Conservation (phyloP, 192 early-diverging fungal genomes). For the Phlyctochytrium bullatum region DNA sequence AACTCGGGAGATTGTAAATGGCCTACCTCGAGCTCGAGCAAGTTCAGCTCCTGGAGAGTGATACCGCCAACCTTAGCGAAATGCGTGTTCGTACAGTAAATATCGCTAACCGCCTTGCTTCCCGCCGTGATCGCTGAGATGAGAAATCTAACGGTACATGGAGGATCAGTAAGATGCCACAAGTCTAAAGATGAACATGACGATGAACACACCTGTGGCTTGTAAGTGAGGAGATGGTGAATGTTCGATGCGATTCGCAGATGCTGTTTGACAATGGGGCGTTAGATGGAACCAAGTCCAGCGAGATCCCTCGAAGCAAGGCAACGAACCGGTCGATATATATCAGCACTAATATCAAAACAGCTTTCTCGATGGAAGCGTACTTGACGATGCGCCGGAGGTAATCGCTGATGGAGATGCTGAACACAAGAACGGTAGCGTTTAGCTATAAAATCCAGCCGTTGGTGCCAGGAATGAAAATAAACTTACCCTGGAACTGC, state of each 20-base stretch:
- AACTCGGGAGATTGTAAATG: not conserved
- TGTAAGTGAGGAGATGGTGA: constrained; percentile 91
- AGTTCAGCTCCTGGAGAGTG: constrained; percentile 89
- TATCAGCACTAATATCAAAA: constrained; percentile 81
- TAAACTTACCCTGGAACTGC: constrained; percentile 62
- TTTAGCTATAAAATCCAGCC: too few relatives aligned
- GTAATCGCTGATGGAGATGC: constrained; percentile 86
- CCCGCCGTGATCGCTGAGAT: constrained; percentile 85
- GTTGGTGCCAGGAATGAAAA: too few relatives aligned
- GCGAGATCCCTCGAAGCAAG: constrained; percentile 24
- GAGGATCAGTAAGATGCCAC: too few relatives aligned
- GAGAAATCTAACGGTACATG: constrained; percentile 73
- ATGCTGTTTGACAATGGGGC: constrained; percentile 21
- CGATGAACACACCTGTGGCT: constrained; percentile 63
- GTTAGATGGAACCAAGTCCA: constrained; percentile 2
- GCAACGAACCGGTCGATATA: constrained; percentile 89
- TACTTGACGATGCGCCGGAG: constrained; percentile 87
- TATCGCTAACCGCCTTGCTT: constrained; percentile 87
- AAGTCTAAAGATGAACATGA: not conserved
- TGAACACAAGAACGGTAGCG: too few relatives aligned
- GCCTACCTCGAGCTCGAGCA: constrained; percentile 81
- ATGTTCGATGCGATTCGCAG: constrained; percentile 57
- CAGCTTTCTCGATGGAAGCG: constrained; percentile 87
- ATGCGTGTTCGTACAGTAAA: constrained; percentile 90
- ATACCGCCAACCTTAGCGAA: constrained; percentile 98